Conservation (phyloP, 306 rosid genomes). For the Adenanthera pavonina region DNA sequence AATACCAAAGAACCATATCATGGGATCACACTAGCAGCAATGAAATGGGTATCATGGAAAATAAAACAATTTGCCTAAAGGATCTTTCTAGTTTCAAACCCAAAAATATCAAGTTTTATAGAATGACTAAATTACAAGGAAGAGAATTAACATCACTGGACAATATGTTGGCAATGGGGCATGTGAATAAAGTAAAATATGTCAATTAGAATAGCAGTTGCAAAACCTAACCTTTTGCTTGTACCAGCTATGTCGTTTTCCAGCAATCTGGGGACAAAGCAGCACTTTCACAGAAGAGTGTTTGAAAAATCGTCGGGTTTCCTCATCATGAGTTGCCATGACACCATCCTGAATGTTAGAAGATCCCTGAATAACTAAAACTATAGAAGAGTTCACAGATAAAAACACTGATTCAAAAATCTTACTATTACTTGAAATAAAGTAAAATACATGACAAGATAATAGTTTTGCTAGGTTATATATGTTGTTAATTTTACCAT, state of each 20-base stretch:
- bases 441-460: constrained; percentile 25
- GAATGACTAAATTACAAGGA: constrained; percentile 1
- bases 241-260: constrained; percentile 89
- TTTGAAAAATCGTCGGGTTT: constrained; percentile 86
- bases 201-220: background rate
- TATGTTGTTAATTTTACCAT: constrained; percentile 12
- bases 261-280: constrained; percentile 89
- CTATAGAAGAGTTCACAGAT: constrained; percentile 5
- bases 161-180: constrained; percentile 35
- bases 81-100: background rate
- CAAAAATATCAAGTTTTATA: constrained; percentile 18
- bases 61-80: background rate
- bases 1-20: background rate
- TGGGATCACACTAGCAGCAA: too few relatives aligned
- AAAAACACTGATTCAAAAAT: constrained; percentile 3
- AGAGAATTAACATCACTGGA: constrained; percentile 28
- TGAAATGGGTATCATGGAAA: background rate
- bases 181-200: background rate
- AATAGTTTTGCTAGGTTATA: constrained; percentile 5
- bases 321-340: constrained; percentile 98
- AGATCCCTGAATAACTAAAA: constrained; percentile 31
- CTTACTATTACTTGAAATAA: constrained; percentile 17
- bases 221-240: constrained; percentile 79
- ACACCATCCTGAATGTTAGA: constrained; percentile 76
- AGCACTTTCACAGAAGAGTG: constrained; percentile 87